phyloP scores from a whole-genome alignment of 2,329 filamentous ascomycete species.

The Thelonectria discophora region DNA sequence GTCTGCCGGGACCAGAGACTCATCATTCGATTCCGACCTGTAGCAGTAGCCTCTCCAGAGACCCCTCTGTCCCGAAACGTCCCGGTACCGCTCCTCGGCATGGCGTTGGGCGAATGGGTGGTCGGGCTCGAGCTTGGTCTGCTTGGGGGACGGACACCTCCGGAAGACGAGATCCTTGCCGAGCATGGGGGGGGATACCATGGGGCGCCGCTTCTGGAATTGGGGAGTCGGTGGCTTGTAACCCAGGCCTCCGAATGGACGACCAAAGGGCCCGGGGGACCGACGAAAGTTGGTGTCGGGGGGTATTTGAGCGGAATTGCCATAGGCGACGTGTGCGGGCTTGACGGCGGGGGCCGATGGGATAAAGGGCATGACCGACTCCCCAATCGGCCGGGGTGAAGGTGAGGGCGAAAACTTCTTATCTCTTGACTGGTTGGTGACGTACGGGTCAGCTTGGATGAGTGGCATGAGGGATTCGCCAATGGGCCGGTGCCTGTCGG shows the following conservation, averaged over 20 bases:
- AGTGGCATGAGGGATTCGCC: constrained; percentile 41
- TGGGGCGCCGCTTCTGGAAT: constrained; percentile 59
- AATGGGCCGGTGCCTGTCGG: constrained; percentile 38
- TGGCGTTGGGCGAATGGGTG: constrained; percentile 66
- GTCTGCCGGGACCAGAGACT: constrained; percentile 52
- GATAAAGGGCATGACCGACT: constrained; percentile 40
- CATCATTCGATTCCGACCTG: constrained; percentile 49
- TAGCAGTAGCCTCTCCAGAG: constrained; percentile 82
- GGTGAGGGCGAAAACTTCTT: constrained; percentile 33
- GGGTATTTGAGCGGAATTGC: constrained; percentile 47
- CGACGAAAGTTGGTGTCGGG: constrained; percentile 54
- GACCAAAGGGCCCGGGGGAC: constrained; percentile 49
- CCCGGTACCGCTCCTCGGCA: constrained; percentile 60
- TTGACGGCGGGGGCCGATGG: constrained; percentile 33
- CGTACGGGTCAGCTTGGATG: constrained; percentile 35
- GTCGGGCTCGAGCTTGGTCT: constrained; percentile 83
- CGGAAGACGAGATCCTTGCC: constrained; percentile 84
- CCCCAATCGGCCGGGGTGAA: constrained; percentile 35
- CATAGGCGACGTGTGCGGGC: constrained; percentile 34
- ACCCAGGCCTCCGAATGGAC: constrained; percentile 55
- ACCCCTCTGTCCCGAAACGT: constrained; percentile 66
- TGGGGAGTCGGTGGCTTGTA: constrained; percentile 46
- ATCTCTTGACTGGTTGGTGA: constrained; percentile 34
- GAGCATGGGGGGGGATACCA: constrained; percentile 83
- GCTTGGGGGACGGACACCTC: constrained; percentile 82